phyloP scores from a whole-genome alignment of 257 asterid species.

The Solanum pinnatisectum region DNA sequence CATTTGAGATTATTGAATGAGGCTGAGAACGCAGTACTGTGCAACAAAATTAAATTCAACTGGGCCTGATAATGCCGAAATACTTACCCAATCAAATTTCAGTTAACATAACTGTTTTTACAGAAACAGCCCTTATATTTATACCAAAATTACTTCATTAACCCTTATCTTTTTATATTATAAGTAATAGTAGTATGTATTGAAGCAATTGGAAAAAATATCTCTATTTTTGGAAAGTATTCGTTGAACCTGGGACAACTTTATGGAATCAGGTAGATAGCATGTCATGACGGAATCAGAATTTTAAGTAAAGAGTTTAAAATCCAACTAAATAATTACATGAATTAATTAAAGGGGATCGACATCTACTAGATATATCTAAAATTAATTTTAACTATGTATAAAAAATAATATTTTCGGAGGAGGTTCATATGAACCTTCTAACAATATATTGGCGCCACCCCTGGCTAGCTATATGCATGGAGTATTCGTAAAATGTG shows the following conservation, averaged over 20 bases:
- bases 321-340: rapidly evolving
- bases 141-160: not conserved
- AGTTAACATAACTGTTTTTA: not conserved
- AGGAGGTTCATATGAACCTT: too few relatives aligned
- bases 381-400: too few relatives aligned
- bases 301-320: too few relatives aligned
- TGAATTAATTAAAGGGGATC: rapidly evolving
- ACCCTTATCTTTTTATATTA: constrained; percentile 13
- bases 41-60: not conserved
- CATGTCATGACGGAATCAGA: too few relatives aligned
- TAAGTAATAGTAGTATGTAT: not conserved
- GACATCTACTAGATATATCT: rapidly evolving
- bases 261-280: not conserved
- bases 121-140: not conserved
- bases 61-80: constrained; percentile 12
- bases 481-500: too few relatives aligned
- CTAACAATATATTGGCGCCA: too few relatives aligned
- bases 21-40: not conserved
- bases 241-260: not conserved
- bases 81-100: constrained; percentile 18
- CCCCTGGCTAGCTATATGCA: too few relatives aligned
- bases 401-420: too few relatives aligned
- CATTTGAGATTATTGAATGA: not conserved
- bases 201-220: not conserved
- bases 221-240: constrained; percentile 20